Percentiles rank a stretch among this genome's conserved stretches.
Evolutionary conservation across 2,329 filamentous ascomycete genomes (phyloP).

Genomic region (Ophiosphaerella korrae): DNA sequence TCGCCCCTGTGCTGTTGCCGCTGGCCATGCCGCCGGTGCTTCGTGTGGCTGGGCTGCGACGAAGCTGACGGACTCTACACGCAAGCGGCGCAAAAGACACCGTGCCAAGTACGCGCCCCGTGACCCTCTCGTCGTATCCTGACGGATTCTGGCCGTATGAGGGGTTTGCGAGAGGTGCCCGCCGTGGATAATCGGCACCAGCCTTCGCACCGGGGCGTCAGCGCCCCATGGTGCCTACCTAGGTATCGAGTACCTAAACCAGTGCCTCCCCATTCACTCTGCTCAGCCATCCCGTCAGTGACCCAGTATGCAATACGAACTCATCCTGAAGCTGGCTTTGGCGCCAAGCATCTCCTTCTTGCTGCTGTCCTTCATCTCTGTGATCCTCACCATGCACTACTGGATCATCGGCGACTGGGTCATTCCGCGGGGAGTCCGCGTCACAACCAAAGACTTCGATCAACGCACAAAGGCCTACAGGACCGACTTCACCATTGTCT

Average conservation of each 20-base stretch:
- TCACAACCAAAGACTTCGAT: constrained; percentile 20
- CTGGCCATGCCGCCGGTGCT: constrained; percentile 1
- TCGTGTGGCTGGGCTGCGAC: constrained; percentile 6
- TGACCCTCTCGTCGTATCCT: constrained; percentile 6
- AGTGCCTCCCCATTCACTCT: no score
- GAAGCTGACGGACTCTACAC: constrained; percentile 4
- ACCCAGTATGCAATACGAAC: constrained; percentile 25
- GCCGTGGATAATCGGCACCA: no score
- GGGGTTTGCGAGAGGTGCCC: constrained; percentile 7
- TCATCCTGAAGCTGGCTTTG: constrained; percentile 28
- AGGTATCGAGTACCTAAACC: no score
- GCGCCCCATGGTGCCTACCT: no score
- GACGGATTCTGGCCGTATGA: background rate
- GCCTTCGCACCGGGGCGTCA: no score
- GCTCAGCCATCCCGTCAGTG: background rate
- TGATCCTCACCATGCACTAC: constrained; percentile 35
- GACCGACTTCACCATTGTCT: constrained; percentile 33
- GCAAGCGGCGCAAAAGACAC: constrained; percentile 5
- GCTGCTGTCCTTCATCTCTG: constrained; percentile 34
- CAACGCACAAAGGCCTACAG: constrained; percentile 21
- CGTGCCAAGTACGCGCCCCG: constrained; percentile 9
- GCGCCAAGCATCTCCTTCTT: constrained; percentile 31
- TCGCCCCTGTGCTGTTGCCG: no score
- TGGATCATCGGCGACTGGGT: constrained; percentile 40
- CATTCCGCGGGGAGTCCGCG: constrained; percentile 22